Conservation (phyloP, 306 rosid species). For the Pterocarpus santalinus region DNA sequence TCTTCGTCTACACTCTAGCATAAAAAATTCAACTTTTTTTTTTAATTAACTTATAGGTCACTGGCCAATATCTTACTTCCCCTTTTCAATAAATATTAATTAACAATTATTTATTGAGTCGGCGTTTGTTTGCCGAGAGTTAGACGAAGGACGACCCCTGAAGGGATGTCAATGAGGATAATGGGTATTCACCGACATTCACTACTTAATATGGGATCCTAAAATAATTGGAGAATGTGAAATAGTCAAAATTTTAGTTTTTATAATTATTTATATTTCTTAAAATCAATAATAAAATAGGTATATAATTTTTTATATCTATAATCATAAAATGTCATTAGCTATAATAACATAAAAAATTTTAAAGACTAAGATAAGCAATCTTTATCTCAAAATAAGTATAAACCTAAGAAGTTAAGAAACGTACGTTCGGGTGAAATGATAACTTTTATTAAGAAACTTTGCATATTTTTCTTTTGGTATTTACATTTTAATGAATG, state of each 20-base stretch:
- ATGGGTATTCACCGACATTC: conserved; percentile 12
- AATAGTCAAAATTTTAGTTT: background rate
- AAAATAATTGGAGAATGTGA: background rate
- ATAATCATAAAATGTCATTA: too few relatives aligned
- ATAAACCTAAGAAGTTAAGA: too few relatives aligned
- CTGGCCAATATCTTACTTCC: background rate
- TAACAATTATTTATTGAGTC: background rate
- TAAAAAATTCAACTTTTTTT: background rate
- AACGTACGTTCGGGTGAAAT: too few relatives aligned
- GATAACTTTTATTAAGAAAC: too few relatives aligned
- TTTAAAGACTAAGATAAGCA: too few relatives aligned
- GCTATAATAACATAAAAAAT: too few relatives aligned
- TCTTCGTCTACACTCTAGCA: background rate
- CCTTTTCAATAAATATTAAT: background rate
- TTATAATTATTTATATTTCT: too few relatives aligned
- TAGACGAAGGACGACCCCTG: background rate
- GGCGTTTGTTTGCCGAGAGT: background rate
- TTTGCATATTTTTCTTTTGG: too few relatives aligned
- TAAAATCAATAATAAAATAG: too few relatives aligned
- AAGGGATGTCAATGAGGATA: background rate
- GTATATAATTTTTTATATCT: too few relatives aligned
- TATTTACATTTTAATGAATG: too few relatives aligned
- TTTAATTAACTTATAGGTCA: background rate
- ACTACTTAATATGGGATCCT: background rate
- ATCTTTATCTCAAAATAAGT: too few relatives aligned